Evolutionary conservation across 768 basidiomycete genomes (phyloP).

Genomic region (Kwoniella botswanensis): DNA sequence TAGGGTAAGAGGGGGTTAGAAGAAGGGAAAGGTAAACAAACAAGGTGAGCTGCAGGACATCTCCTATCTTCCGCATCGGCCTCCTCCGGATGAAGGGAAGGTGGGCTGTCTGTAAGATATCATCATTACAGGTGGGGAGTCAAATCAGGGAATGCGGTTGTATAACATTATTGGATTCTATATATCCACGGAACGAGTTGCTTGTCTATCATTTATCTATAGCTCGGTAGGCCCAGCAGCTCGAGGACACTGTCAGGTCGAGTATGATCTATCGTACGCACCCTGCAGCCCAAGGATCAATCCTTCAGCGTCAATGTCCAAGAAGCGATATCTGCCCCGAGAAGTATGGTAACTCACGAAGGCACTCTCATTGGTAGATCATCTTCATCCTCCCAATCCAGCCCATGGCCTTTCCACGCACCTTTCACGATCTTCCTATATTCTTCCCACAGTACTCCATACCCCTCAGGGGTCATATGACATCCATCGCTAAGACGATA

Average conservation of each 20-base stretch:
- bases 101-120: neutral
- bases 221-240: slow-evolving; percentile 26
- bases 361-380: slow-evolving; percentile 38
- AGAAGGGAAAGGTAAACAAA: neutral
- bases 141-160: neutral
- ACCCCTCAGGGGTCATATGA: slow-evolving; percentile 76
- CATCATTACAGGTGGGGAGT: neutral
- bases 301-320: no score
- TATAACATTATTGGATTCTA: no score
- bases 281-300: no score
- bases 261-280: slow-evolving; percentile 1
- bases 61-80: neutral
- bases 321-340: neutral
- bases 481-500: slow-evolving; percentile 68
- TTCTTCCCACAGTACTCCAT: slow-evolving; percentile 65
- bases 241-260: slow-evolving; percentile 24
- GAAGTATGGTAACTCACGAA: slow-evolving; percentile 20
- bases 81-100: neutral
- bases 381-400: slow-evolving; percentile 43
- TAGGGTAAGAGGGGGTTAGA: neutral
- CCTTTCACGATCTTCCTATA: slow-evolving; percentile 29
- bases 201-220: neutral
- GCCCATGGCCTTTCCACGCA: slow-evolving; percentile 39
- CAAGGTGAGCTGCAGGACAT: neutral
- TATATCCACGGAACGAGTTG: no score